phyloP scores from a whole-genome alignment of 1,139 yeast species.

The Kodamaea ohmeri region DNA sequence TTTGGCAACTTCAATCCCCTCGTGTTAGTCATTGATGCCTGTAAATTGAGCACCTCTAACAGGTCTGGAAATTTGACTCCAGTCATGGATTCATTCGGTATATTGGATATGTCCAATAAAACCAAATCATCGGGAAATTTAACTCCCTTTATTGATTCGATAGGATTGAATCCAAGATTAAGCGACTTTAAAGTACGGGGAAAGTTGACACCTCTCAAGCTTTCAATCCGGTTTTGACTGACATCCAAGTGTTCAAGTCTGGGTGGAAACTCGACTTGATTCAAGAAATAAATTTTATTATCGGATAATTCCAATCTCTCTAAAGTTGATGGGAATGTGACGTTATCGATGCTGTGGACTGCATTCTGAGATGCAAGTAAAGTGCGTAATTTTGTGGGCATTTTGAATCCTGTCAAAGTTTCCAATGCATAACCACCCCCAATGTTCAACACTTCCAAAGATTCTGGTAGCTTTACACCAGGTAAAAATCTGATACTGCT shows the following conservation, averaged over 20 bases:
- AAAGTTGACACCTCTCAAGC: constrained; percentile 37
- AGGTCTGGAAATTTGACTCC: constrained; percentile 47
- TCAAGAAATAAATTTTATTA: constrained; percentile 41
- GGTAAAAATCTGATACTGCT: constrained; percentile 40
- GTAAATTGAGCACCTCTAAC: constrained; percentile 37
- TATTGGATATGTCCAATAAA: constrained; percentile 40
- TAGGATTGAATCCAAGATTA: constrained; percentile 40
- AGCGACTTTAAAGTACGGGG: constrained; percentile 33
- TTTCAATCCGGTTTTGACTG: constrained; percentile 43
- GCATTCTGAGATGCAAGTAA: constrained; percentile 38
- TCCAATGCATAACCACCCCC: constrained; percentile 44
- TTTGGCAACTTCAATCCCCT: constrained; percentile 45
- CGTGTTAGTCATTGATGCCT: constrained; percentile 47
- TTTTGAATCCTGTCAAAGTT: constrained; percentile 40
- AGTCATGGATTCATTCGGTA: constrained; percentile 50
- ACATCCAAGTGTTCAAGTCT: constrained; percentile 33
- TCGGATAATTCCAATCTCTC: constrained; percentile 35
- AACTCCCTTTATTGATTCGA: constrained; percentile 43
- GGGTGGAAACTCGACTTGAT: constrained; percentile 41
- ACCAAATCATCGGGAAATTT: constrained; percentile 40
- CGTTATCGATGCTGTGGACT: constrained; percentile 36
- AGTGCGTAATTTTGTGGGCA: constrained; percentile 34
- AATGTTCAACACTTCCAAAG: constrained; percentile 38
- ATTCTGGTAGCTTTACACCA: constrained; percentile 41
- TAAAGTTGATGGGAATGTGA: constrained; percentile 34